These are phyloP conservation scores for Phytophthora cactorum DNA, from an alignment of 352 stramenopile genomes.

Conservation along the genomic window DNA sequence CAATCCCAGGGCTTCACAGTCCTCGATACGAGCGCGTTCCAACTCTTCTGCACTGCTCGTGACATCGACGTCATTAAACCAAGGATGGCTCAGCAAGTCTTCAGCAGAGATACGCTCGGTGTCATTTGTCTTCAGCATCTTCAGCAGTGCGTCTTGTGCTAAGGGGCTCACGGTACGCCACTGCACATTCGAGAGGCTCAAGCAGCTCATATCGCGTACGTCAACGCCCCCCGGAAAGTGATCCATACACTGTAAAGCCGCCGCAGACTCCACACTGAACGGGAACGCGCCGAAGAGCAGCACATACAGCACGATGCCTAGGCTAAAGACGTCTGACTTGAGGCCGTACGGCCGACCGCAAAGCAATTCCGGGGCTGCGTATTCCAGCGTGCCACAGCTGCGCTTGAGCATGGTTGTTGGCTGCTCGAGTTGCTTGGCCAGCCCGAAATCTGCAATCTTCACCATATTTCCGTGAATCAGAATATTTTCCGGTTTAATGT, in stretches of 20 bases:
- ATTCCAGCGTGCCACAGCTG: constrained; percentile 82
- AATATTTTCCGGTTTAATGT: constrained; percentile 88
- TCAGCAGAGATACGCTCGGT: constrained; percentile 66
- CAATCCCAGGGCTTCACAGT: constrained; percentile 71
- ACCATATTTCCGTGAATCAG: constrained; percentile 70
- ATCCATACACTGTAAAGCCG: constrained; percentile 67
- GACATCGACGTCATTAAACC: constrained; percentile 50
- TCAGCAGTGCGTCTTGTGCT: constrained; percentile 67
- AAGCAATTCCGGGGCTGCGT: constrained; percentile 77
- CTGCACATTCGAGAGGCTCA: constrained; percentile 59
- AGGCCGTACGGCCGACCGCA: constrained; percentile 70
- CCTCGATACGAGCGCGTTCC: constrained; percentile 41
- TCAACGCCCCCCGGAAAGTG: constrained; percentile 67
- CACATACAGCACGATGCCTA: constrained; percentile 84
- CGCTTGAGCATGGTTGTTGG: constrained; percentile 57
- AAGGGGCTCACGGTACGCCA: constrained; percentile 60
- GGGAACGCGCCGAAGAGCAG: constrained; percentile 81
- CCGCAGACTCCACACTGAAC: constrained; percentile 78
- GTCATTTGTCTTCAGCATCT: constrained; percentile 60
- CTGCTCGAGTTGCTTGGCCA: constrained; percentile 69
- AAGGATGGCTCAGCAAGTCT: constrained; percentile 67
- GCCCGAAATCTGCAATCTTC: constrained; percentile 83
- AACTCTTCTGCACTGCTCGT: constrained; percentile 10
- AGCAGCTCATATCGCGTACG: constrained; percentile 83
- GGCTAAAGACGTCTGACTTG: constrained; percentile 81